phyloP scores from a whole-genome alignment of 179 eudicot species.

The Silene coronaria region DNA sequence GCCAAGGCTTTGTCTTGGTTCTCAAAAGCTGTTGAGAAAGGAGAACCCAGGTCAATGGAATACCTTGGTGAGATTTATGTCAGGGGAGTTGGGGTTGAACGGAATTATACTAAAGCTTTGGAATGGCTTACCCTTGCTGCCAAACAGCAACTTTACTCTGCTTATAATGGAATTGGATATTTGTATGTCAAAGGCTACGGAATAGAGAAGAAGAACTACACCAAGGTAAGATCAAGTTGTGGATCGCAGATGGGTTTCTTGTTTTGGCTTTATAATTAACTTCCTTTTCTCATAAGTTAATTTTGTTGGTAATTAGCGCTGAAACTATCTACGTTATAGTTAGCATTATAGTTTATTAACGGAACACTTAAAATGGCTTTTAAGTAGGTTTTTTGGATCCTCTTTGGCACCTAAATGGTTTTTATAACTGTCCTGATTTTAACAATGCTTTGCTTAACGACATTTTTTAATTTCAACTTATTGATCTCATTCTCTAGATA shows the following conservation, averaged over 20 bases:
- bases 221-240: constrained; percentile 48
- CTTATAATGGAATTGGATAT: constrained; percentile 96
- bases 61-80: constrained; percentile 91
- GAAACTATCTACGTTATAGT: background rate
- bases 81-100: constrained; percentile 81
- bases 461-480: background rate
- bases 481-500: background rate
- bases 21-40: constrained; percentile 79
- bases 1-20: constrained; percentile 79
- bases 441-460: background rate
- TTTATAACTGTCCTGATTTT: background rate
- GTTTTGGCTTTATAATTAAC: background rate
- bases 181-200: constrained; percentile 91
- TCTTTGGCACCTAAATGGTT: background rate
- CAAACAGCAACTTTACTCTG: constrained; percentile 73
- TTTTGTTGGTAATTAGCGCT: background rate
- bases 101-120: constrained; percentile 76
- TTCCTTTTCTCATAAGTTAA: background rate
- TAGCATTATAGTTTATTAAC: background rate
- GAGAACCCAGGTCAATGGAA: constrained; percentile 93
- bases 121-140: constrained; percentile 90
- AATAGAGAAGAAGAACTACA: constrained; percentile 75
- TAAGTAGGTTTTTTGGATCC: background rate
- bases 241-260: constrained; percentile 2
- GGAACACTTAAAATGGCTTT: background rate